These are phyloP conservation scores for Pichia sp. DNA, from an alignment of 1,139 yeast genomes.

Conservation along the genomic window DNA sequence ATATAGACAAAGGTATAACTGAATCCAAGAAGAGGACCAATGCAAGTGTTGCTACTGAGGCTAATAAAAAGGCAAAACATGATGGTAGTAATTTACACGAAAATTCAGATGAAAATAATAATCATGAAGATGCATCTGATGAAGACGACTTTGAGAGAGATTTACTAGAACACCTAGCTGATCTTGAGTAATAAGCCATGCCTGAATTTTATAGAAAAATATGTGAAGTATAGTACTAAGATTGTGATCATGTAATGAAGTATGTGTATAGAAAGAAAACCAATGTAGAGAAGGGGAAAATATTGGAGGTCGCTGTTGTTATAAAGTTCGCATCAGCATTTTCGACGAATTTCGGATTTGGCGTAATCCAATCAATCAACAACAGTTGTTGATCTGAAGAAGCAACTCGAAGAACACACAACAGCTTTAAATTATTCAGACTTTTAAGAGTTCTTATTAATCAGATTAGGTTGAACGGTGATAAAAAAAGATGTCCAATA, in stretches of 20 bases:
- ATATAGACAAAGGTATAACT: slow-evolving; percentile 18
- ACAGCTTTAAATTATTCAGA: background rate
- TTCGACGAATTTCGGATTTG: background rate
- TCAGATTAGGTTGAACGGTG: background rate
- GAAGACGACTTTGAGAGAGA: slow-evolving; percentile 29
- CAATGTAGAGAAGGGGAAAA: too few relatives aligned
- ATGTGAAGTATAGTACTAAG: too few relatives aligned
- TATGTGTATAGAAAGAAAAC: too few relatives aligned
- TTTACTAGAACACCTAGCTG: slow-evolving; percentile 25
- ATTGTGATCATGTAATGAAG: background rate
- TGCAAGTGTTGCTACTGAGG: background rate
- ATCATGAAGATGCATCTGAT: background rate
- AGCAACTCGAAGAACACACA: too few relatives aligned
- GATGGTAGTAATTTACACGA: too few relatives aligned
- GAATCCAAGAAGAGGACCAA: slow-evolving; percentile 19
- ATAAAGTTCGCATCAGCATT: background rate
- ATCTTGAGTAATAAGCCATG: slow-evolving; percentile 24
- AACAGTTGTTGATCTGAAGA: background rate
- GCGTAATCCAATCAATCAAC: background rate
- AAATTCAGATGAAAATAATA: background rate
- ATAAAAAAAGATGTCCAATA: background rate
- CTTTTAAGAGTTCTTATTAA: too few relatives aligned
- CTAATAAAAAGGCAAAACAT: background rate
- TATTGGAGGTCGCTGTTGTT: background rate
- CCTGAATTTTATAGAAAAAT: background rate